Evolutionary conservation across 495 filamentous ascomycete genomes (phyloP).

Genomic region (Aspergillus nanangensis): DNA sequence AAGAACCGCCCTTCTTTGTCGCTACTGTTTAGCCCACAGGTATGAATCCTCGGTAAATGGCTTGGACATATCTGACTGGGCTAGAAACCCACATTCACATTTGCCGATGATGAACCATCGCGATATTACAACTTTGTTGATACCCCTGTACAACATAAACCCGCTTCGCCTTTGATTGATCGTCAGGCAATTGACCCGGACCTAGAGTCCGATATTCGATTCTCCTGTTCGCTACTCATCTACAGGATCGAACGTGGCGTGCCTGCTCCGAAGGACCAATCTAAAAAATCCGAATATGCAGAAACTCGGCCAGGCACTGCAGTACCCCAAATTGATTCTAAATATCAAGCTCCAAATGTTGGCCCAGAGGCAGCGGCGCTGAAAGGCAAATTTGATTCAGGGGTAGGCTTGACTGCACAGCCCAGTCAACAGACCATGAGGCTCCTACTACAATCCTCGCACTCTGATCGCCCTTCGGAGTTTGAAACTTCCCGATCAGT

Average conservation of each 20-base stretch:
- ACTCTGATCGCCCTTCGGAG: slow-evolving; percentile 7
- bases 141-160: slow-evolving; percentile 4
- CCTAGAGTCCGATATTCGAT: slow-evolving; percentile 12
- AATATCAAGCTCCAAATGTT: slow-evolving; percentile 4
- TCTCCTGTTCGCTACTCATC: slow-evolving; percentile 17
- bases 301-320: too few species aligned
- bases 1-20: slow-evolving; percentile 15
- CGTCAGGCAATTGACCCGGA: slow-evolving; percentile 15
- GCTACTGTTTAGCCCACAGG: slow-evolving; percentile 13
- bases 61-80: too few species aligned
- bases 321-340: slow-evolving; percentile 11
- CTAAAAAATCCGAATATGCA: too few species aligned
- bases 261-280: too few species aligned
- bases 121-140: slow-evolving; percentile 18
- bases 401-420: slow-evolving; percentile 15
- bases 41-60: background rate
- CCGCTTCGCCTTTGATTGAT: slow-evolving; percentile 7
- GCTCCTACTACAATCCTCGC: slow-evolving; percentile 5
- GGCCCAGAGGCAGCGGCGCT: slow-evolving; percentile 2
- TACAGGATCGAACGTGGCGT: slow-evolving; percentile 17
- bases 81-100: slow-evolving; percentile 17
- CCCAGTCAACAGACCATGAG: slow-evolving; percentile 18
- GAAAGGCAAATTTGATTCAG: slow-evolving; percentile 15
- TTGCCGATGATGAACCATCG: slow-evolving; percentile 6
- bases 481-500: background rate